Percentiles rank a stretch among this genome's conserved stretches.
phyloP scores from a whole-genome alignment of 2,329 filamentous ascomycete genomes.

The Penicillium expansum region DNA sequence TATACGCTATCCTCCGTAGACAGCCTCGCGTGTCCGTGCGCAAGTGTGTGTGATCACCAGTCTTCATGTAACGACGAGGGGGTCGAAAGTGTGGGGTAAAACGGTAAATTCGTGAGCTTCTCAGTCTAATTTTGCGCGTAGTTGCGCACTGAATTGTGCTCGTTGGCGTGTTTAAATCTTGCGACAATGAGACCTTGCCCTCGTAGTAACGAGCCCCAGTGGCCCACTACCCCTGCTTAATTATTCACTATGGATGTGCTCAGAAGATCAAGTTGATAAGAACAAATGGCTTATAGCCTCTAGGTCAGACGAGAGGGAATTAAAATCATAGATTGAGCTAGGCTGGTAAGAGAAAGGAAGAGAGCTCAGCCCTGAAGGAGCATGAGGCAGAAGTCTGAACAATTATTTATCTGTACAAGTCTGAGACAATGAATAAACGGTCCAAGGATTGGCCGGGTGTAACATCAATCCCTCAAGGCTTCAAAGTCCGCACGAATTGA shows the following conservation, averaged over 20 bases:
- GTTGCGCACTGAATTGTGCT: no score
- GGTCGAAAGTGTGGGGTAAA: neutral
- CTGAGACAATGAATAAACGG: neutral
- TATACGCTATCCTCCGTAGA: neutral
- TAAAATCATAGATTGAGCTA: neutral
- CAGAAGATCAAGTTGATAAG: neutral
- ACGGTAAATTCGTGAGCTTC: neutral
- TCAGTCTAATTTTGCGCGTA: neutral
- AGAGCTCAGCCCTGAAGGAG: neutral
- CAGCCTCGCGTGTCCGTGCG: neutral
- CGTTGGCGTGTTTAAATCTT: no score
- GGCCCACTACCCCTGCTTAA: neutral
- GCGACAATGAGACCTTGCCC: neutral
- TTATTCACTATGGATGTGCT: neutral
- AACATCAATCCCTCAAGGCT: neutral
- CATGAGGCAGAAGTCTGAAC: neutral
- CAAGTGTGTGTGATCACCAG: neutral
- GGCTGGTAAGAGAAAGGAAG: neutral
- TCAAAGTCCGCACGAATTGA: slow-evolving; percentile 15
- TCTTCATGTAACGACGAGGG: neutral
- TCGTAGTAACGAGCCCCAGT: neutral
- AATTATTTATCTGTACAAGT: neutral
- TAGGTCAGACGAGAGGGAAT: neutral
- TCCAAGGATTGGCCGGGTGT: neutral
- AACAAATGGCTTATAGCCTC: neutral